Evolutionary conservation across 148 eudicot genomes (phyloP).

Genomic region (Simmondsia chinensis): DNA sequence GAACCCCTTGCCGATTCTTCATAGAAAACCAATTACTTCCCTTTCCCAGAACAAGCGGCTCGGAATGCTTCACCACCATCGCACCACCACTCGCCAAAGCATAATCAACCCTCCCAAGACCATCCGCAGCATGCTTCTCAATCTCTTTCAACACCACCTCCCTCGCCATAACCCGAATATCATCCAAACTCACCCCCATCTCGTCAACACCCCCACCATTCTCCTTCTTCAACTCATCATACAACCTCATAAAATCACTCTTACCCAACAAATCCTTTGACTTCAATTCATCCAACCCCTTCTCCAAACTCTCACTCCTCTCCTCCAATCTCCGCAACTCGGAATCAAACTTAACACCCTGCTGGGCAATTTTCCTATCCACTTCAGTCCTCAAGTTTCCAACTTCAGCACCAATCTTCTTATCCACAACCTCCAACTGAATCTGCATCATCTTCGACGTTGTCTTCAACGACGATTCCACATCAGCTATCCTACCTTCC

Average conservation of each 20-base stretch:
- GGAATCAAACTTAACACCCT: conserved; percentile 16
- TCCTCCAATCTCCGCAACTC: conserved; percentile 28
- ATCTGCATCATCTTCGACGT: conserved; percentile 58
- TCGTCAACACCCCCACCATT: conserved; percentile 9
- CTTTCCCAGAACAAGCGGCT: conserved; percentile 22
- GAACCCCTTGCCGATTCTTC: conserved; percentile 18
- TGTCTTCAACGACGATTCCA: conserved; percentile 50
- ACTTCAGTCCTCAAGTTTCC: conserved; percentile 38
- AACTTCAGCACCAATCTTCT: conserved; percentile 40
- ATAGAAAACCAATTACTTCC: conserved; percentile 18
- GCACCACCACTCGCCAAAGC: conserved; percentile 68
- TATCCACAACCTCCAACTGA: conserved; percentile 56
- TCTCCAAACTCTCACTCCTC: conserved; percentile 31
- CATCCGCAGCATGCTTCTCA: conserved; percentile 82
- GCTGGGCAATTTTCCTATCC: conserved; percentile 33
- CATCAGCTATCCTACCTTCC: conserved; percentile 52
- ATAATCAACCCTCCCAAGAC: conserved; percentile 76
- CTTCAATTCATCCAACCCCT: conserved; percentile 23
- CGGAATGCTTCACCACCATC: conserved; percentile 50
- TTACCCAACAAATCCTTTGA: conserved; percentile 31
- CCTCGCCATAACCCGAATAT: conserved; percentile 50
- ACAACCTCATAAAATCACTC: conserved; percentile 40
- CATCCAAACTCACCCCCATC: conserved; percentile 41
- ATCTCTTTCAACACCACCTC: conserved; percentile 73
- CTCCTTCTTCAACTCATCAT: conserved; percentile 41